These are phyloP conservation scores for Cercospora nicotianae DNA, from an alignment of 2,329 filamentous ascomycete species.

Conservation along the genomic window DNA sequence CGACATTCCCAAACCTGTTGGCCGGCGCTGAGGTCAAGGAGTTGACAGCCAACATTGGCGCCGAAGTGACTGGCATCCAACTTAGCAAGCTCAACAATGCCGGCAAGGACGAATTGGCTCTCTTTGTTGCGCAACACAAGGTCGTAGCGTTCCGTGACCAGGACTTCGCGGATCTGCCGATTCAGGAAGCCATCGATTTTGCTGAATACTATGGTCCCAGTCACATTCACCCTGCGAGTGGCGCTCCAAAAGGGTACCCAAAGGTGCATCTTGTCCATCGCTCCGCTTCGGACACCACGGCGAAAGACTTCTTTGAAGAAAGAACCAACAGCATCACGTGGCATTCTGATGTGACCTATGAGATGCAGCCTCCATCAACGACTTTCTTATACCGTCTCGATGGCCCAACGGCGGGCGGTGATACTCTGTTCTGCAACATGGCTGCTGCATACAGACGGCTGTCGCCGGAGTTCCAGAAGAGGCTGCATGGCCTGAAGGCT, in stretches of 20 bases:
- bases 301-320: constrained; percentile 63
- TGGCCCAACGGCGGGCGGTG: constrained; percentile 71
- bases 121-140: constrained; percentile 73
- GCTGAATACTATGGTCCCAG: constrained; percentile 77
- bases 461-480: constrained; percentile 73
- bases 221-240: constrained; percentile 78
- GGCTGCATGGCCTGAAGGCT: constrained; percentile 76
- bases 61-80: constrained; percentile 70
- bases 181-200: constrained; percentile 66
- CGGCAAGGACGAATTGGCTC: constrained; percentile 74
- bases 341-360: constrained; percentile 88
- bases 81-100: constrained; percentile 65
- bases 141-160: constrained; percentile 77
- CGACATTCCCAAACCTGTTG: constrained; percentile 67
- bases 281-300: constrained; percentile 62
- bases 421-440: constrained; percentile 79
- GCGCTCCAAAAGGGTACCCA: constrained; percentile 70
- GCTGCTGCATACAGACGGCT: constrained; percentile 79
- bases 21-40: constrained; percentile 54
- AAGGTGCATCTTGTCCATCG: constrained; percentile 79
- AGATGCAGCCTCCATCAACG: constrained; percentile 83
- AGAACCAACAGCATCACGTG: constrained; percentile 75
- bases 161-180: constrained; percentile 65
- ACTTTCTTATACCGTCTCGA: constrained; percentile 90
- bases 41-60: constrained; percentile 71